Percentiles rank a stretch among this genome's conserved stretches.
Evolutionary conservation across 1,284 basidiomycete species (phyloP).

Genomic region (Cystobasidium sp.): DNA sequence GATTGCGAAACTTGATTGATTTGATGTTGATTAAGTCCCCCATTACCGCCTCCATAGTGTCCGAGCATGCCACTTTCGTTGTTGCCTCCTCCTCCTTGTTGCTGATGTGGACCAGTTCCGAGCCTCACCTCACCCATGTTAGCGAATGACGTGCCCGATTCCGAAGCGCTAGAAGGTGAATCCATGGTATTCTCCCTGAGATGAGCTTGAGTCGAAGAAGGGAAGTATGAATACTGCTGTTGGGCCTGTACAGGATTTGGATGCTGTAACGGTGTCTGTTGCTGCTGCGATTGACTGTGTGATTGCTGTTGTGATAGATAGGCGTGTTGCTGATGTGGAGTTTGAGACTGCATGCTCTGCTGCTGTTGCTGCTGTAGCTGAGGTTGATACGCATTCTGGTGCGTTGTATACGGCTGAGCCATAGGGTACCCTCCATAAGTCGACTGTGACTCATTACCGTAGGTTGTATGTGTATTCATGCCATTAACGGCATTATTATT

Average conservation of each 20-base stretch:
- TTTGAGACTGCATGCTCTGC: slow-evolving; percentile 13
- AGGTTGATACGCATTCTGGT: slow-evolving; percentile 7
- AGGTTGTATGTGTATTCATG: neutral
- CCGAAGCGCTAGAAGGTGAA: slow-evolving; percentile 27
- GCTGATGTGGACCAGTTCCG: neutral
- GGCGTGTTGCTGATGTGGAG: slow-evolving; percentile 14
- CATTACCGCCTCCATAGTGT: neutral
- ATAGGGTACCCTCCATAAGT: neutral
- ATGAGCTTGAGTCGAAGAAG: neutral
- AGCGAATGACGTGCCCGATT: slow-evolving; percentile 8
- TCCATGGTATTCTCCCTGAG: neutral
- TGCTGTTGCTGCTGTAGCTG: slow-evolving; percentile 47
- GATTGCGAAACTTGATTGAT: neutral
- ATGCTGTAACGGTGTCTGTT: slow-evolving; percentile 36
- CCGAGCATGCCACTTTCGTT: neutral
- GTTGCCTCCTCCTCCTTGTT: slow-evolving; percentile 3
- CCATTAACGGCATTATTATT: neutral
- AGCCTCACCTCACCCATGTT: slow-evolving; percentile 30
- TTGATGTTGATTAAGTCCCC: neutral
- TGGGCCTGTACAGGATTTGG: slow-evolving; percentile 15
- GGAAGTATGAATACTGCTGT: slow-evolving; percentile 28
- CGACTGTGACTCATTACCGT: neutral
- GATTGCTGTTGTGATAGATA: slow-evolving; percentile 12
- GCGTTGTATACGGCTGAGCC: neutral
- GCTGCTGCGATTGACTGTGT: slow-evolving; percentile 40